phyloP scores from a whole-genome alignment of 257 asterid genomes.

The Fraxinus quadrangulata region DNA sequence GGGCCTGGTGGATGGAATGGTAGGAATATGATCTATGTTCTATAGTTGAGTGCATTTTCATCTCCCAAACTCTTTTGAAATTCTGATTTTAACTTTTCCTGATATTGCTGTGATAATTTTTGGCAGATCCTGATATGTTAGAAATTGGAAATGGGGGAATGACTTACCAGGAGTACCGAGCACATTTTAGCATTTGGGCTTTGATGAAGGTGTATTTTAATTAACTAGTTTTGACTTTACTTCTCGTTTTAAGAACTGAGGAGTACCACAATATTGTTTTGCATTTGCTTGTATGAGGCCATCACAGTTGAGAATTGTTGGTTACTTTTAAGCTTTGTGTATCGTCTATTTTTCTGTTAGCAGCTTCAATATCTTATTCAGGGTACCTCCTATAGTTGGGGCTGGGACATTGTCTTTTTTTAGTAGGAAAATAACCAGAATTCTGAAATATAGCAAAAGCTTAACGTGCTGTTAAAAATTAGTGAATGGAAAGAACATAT shows the following conservation, averaged over 20 bases:
- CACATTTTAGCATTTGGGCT: slow-evolving; percentile 98
- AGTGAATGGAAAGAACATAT: no score
- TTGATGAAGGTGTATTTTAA: slow-evolving; percentile 74
- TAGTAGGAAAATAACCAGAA: no score
- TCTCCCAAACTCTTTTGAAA: background rate
- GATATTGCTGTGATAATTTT: background rate
- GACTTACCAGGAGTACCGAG: slow-evolving; percentile 76
- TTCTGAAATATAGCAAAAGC: no score
- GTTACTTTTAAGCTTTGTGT: no score
- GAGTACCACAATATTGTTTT: background rate
- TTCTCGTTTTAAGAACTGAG: background rate
- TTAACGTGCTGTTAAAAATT: no score
- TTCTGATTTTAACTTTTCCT: slow-evolving; percentile 8
- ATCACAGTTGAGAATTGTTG: no score
- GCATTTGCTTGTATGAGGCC: no score
- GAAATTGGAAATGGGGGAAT: slow-evolving; percentile 99
- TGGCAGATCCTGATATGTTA: slow-evolving; percentile 93
- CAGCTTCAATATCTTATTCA: no score
- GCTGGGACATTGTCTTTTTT: no score
- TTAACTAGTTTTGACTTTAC: background rate
- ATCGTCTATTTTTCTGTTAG: no score
- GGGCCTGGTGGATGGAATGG: slow-evolving; percentile 99
- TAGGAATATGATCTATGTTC: slow-evolving; percentile 32
- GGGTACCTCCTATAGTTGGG: no score
- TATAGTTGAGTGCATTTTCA: slow-evolving; percentile 8